phyloP scores from a whole-genome alignment of 108 stramenopile genomes.

The Pseudonitzschia multistriata region DNA sequence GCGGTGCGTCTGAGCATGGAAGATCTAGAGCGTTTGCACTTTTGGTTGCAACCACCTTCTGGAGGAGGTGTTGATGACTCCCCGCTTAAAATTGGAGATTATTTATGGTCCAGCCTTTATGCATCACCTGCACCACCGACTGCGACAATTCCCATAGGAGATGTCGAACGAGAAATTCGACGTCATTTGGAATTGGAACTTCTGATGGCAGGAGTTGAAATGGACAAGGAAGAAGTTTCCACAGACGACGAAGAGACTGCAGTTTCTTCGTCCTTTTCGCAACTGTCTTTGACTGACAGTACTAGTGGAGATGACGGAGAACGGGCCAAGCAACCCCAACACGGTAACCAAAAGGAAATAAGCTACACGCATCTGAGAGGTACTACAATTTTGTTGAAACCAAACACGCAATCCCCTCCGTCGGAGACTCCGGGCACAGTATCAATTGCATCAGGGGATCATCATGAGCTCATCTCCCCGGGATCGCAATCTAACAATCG shows the following conservation, averaged over 20 bases:
- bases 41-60: conserved; percentile 72
- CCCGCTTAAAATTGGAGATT: conserved; percentile 76
- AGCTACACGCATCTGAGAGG: conserved; percentile 67
- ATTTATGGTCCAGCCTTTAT: conserved; percentile 58
- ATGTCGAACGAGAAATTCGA: conserved; percentile 75
- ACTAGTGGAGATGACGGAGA: conserved; percentile 35
- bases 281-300: conserved; percentile 45
- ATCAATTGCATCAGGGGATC: conserved; percentile 48
- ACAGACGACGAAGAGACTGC: conserved; percentile 49
- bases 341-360: conserved; percentile 74
- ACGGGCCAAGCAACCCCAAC: conserved; percentile 37
- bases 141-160: conserved; percentile 67
- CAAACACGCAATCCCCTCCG: conserved; percentile 42
- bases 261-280: conserved; percentile 45
- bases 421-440: conserved; percentile 37
- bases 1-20: conserved; percentile 69
- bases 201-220: conserved; percentile 49
- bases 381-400: conserved; percentile 77
- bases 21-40: conserved; percentile 76
- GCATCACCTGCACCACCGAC: conserved; percentile 38
- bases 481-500: conserved; percentile 36
- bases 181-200: conserved; percentile 72
- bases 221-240: conserved; percentile 48
- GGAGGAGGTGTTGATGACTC: conserved; percentile 83
- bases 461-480: conserved; percentile 17